Evolutionary conservation across 1,284 basidiomycete genomes (phyloP), one percentile per base, ranked within the genome.

Genomic region (Ganoderma lingzhi): DNA sequence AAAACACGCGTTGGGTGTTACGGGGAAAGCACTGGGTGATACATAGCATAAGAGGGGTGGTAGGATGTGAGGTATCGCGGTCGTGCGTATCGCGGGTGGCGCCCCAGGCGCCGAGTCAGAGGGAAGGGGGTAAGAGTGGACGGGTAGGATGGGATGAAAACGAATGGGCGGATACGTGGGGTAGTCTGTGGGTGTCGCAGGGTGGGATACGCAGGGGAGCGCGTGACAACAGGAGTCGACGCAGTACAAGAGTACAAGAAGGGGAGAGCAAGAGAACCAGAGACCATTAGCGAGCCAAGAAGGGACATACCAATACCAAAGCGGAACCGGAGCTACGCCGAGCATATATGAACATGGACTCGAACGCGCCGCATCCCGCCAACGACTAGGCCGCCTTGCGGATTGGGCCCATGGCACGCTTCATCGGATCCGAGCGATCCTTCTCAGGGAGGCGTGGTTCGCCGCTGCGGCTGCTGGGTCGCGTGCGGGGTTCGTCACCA

Each of bases 331-430:
- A 23, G 45, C 23, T 4, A 8, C 48, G 4, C 19, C 19, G 23
- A 51, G 48, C 48, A 28, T 35, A 48, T 48, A 51, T 51, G 48
- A 51, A 28, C 48, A 51, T 28, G 17, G 42, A 44, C 15, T 44
- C 2, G 15, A 44, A 44, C 42, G 48, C 4, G 12, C n/a, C 28
- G 48, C 48, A 28, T 12, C 23, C 23, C 48, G 10, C 48, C 48
- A n/a, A 51, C 14, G 41, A 62, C 41, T 45, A 63, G 53, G 53
- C 53, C 19, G 42, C 28, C 62, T 63, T 63, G 42, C 72, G 72
- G 28, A 59, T 61, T n/a, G 74, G 75, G 14, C 77, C 77, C 56
- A 78, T 68, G 41, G 77, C 77, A 15, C 77, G 75, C 64, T 73
- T 75, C 37, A 72, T 67, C 19, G 72, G 73, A 65, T 78, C 77